Evolutionary conservation across 306 rosid genomes (phyloP).

Genomic region (Rosa lucieae): DNA sequence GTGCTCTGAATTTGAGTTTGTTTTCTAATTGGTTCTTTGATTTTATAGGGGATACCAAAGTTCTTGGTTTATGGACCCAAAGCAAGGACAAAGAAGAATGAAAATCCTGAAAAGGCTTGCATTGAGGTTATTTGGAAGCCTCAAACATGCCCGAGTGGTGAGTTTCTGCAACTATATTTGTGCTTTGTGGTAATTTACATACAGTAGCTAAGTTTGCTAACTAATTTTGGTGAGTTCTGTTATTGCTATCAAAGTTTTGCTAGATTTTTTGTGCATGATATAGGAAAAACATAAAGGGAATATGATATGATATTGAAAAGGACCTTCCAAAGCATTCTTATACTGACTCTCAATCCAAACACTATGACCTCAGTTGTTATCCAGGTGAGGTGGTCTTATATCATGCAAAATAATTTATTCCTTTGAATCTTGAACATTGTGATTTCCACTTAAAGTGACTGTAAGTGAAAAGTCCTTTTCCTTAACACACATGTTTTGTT

Average conservation of each 20-base stretch:
- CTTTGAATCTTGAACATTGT: too few species aligned
- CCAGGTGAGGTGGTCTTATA: too few species aligned
- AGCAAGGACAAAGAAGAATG: constrained; percentile 85
- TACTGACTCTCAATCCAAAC: background rate
- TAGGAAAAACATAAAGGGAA: constrained; percentile 77
- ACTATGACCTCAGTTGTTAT: too few species aligned
- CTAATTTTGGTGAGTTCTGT: background rate
- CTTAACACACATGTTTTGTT: too few species aligned
- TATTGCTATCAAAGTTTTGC: background rate
- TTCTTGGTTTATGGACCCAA: constrained; percentile 77
- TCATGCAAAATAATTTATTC: too few species aligned
- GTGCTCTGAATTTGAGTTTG: background rate
- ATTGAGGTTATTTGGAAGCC: constrained; percentile 96
- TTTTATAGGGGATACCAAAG: constrained; percentile 67
- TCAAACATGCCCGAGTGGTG: constrained; percentile 78
- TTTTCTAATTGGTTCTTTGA: background rate
- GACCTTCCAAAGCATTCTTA: constrained; percentile 71
- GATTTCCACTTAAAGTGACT: too few species aligned
- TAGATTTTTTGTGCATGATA: constrained; percentile 2
- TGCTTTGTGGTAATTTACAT: background rate
- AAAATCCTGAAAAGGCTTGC: constrained; percentile 81
- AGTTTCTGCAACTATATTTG: background rate
- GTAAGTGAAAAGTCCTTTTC: too few species aligned
- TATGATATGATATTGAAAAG: constrained; percentile 84
- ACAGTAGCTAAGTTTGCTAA: background rate